Base-by-base conservation (phyloP, 306 rosid species). In the Corylus americana region DNA sequence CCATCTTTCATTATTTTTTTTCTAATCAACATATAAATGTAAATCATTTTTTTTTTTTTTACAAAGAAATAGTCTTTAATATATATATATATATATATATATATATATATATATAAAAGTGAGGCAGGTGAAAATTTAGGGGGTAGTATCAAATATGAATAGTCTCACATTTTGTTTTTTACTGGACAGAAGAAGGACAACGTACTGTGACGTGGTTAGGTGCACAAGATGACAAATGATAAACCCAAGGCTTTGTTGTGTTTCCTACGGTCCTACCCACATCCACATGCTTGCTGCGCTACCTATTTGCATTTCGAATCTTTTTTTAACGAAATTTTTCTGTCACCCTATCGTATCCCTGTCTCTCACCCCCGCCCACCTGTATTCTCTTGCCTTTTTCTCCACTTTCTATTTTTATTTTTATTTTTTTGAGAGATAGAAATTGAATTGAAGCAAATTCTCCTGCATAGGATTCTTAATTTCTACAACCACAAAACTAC, bases 171-270 rank as follows among this genome's bases (percentile, higher is more conserved):
- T 64, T 31, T 64, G 45, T 31, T 35, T 4, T n/a, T 3, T 18
- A 31, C 18, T 39, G 25, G 11, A 39, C 72, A 67, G 25, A 67
- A 67, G 49, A 13, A 63, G 22, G 45, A 6, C 45, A 42, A 29
- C 39, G 31, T 18, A 18, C 50, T 37, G 72, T 10, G 7, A 42
- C 9, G 72, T 67, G 51, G 72, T 67, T 39, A 44, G 51, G 49
- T 67, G 53, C 51, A 68, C 72, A 3, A 68, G 27, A 68, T 68
- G 72, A 42, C 72, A 68, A 68, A 9, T 4, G 51, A 44, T 18
- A 68, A 68, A 44, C 31, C 72, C 72, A 11, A 68, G 51, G 53
- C 22, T 42, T 42, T 42, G 72, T 22, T 17, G 71, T 66, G 71
- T 66, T 66, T 66, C 4, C 25, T 22, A 22, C 25, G 25, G 25